These are phyloP conservation scores for Clonostachys byssicola DNA, from an alignment of 2,329 filamentous ascomycete genomes.

Conservation along the genomic window DNA sequence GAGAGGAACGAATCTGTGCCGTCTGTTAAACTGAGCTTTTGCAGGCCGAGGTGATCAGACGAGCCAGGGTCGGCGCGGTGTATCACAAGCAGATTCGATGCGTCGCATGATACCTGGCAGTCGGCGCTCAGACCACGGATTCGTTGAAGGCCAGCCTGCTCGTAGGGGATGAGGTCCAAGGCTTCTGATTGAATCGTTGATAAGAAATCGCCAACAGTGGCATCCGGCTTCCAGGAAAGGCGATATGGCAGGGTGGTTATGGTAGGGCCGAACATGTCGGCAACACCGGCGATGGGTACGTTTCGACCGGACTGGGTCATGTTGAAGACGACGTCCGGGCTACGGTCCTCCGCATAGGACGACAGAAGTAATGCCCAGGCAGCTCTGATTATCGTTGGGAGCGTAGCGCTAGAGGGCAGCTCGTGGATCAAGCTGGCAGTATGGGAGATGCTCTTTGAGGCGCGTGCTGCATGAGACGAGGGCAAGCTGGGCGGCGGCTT, in stretches of 20 bases:
- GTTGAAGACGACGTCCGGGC: constrained; percentile 14
- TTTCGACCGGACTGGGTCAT: constrained; percentile 13
- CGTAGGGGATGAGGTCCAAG: not conserved
- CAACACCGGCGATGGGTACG: constrained; percentile 1
- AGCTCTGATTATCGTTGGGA: constrained; percentile 12
- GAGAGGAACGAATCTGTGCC: constrained; percentile 18
- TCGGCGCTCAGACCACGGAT: not conserved
- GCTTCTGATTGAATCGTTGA: not conserved
- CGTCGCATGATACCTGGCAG: not conserved
- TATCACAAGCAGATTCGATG: not conserved
- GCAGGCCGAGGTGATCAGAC: not conserved
- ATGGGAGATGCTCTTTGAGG: constrained; percentile 7
- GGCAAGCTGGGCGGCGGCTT: constrained; percentile 2
- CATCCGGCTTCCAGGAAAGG: not conserved
- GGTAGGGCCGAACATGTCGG: not conserved
- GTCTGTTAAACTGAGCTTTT: constrained; percentile 1
- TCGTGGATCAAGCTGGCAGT: constrained; percentile 6
- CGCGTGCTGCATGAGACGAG: constrained; percentile 9
- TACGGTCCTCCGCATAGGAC: constrained; percentile 5
- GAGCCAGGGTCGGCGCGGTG: not conserved
- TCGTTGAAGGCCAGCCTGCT: not conserved
- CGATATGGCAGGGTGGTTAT: not conserved
- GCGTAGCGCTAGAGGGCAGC: constrained; percentile 3
- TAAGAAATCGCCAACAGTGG: not conserved
- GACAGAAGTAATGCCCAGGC: constrained; percentile 17